phyloP scores from a whole-genome alignment of 116 monocot genomes.

The Papilionanthe hybrid region DNA sequence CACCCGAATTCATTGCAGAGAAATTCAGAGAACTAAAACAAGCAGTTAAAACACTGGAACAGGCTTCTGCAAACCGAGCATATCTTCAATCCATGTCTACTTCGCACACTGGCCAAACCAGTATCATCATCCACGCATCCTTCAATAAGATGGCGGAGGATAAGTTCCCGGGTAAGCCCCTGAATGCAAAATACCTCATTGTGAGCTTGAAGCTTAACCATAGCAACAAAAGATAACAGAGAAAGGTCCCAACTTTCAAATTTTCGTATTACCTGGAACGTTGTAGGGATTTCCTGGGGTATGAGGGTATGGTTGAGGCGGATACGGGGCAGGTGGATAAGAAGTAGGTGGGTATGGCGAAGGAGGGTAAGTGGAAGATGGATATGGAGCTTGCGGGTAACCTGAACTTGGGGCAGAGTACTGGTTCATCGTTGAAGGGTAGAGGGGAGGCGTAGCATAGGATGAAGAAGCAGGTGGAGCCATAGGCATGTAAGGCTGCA shows the following conservation, averaged over 20 bases:
- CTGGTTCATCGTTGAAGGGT: slow-evolving; percentile 22
- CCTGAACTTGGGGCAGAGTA: slow-evolving; percentile 15
- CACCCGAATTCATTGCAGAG: too few species aligned
- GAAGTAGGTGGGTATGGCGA: slow-evolving; percentile 15
- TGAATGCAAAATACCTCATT: not conserved
- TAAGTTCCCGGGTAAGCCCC: slow-evolving; percentile 15
- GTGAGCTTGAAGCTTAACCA: not conserved
- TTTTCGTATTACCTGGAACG: slow-evolving; percentile 16
- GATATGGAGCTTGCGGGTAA: slow-evolving; percentile 1
- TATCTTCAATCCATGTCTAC: not conserved
- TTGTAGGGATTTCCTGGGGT: slow-evolving; percentile 21
- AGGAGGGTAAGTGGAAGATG: slow-evolving; percentile 4
- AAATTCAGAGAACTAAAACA: too few species aligned
- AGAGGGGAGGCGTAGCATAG: slow-evolving; percentile 12
- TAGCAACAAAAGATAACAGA: not conserved
- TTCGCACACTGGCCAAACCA: not conserved
- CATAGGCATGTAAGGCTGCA: slow-evolving; percentile 6
- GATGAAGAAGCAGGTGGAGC: slow-evolving; percentile 9
- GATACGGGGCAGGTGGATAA: slow-evolving; percentile 9
- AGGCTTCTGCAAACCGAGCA: not conserved
- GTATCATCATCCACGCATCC: not conserved
- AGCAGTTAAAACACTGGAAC: too few species aligned
- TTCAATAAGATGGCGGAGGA: slow-evolving; percentile 31
- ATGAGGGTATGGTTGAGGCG: slow-evolving; percentile 33
- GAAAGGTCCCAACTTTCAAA: not conserved